Conservation (phyloP, 192 early-diverging fungal genomes). For the Funneliformis geosporum region DNA sequence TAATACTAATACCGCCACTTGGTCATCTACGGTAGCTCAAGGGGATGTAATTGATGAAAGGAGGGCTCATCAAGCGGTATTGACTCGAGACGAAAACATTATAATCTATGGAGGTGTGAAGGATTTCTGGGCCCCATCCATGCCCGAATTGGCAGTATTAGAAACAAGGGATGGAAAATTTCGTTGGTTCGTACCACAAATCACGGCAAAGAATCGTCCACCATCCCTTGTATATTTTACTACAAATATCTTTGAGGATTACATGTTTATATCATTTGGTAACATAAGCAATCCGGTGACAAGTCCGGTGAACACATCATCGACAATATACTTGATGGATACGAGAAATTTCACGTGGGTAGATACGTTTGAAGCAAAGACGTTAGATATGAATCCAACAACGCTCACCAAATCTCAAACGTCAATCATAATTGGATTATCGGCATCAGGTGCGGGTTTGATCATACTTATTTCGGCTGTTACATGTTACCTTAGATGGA, state of each 20-base stretch:
- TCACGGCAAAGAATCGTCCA: neutral
- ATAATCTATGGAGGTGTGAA: neutral
- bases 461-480: neutral
- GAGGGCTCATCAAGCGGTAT: neutral
- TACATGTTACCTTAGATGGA: neutral
- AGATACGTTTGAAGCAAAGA: neutral
- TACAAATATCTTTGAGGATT: neutral
- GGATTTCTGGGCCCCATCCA: neutral
- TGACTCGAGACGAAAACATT: neutral
- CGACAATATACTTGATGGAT: neutral
- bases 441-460: neutral
- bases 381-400: no score
- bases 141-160: neutral
- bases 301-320: neutral
- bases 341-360: neutral
- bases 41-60: neutral
- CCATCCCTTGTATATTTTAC: neutral
- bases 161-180: neutral
- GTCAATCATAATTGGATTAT: neutral
- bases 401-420: neutral
- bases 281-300: neutral
- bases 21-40: neutral
- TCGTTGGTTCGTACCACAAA: neutral
- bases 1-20: neutral
- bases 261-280: neutral